Evolutionary conservation across 2,329 filamentous ascomycete species (phyloP).

Genomic region (Sporothrix dimorphospora): DNA sequence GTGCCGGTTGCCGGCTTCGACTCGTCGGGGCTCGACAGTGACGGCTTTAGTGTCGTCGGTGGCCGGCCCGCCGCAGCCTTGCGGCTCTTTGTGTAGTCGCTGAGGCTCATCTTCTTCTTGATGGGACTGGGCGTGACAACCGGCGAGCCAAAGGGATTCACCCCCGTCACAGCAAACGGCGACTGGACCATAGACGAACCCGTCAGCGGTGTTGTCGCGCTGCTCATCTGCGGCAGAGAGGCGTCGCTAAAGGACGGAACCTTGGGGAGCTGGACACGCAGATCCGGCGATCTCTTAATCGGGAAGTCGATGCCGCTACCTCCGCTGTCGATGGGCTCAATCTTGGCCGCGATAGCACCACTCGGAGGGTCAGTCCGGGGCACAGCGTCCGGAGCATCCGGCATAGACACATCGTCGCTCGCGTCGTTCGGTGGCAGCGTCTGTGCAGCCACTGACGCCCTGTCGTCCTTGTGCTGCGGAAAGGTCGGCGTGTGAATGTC

Average conservation of each 20-base stretch:
- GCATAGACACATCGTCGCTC: slow-evolving; percentile 1
- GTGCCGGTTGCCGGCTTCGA: slow-evolving; percentile 42
- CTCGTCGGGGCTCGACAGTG: slow-evolving; percentile 46
- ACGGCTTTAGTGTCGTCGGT: slow-evolving; percentile 45
- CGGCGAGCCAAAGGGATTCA: slow-evolving; percentile 48
- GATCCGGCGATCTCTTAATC: slow-evolving; percentile 50
- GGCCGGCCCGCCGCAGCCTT: slow-evolving; percentile 55
- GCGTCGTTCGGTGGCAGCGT: background rate
- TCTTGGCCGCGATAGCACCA: background rate
- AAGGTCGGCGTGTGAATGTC: background rate
- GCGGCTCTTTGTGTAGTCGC: slow-evolving; percentile 65
- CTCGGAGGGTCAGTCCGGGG: background rate
- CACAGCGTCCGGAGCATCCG: background rate
- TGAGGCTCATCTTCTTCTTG: slow-evolving; percentile 69
- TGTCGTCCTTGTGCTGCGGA: background rate
- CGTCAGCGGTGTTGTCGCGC: slow-evolving; percentile 49
- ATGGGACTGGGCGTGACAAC: slow-evolving; percentile 59
- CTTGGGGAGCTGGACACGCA: slow-evolving; percentile 61
- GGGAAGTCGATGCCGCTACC: slow-evolving; percentile 21
- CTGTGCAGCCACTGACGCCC: background rate
- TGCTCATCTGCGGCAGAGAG: slow-evolving; percentile 35
- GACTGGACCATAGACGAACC: slow-evolving; percentile 53
- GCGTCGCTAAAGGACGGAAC: slow-evolving; percentile 39
- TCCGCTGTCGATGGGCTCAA: slow-evolving; percentile 18
- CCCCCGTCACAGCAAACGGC: slow-evolving; percentile 50